Evolutionary conservation across 805 yeast genomes (phyloP).

Genomic region (Nakazawaea populi): DNA sequence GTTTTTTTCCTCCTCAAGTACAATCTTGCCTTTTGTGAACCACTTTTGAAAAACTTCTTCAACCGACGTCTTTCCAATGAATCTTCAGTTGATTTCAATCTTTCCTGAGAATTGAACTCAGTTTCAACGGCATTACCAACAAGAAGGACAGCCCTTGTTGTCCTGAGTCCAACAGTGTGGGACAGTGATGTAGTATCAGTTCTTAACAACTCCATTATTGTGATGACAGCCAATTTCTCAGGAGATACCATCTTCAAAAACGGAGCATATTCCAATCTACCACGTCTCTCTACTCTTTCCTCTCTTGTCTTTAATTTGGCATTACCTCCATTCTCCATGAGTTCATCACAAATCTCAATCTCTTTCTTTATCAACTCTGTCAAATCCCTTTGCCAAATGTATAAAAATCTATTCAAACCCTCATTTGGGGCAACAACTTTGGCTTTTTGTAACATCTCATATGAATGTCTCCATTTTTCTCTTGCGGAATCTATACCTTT

Average conservation of each 20-base stretch:
- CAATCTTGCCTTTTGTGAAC: slow-evolving; percentile 8
- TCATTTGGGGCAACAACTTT: slow-evolving; percentile 44
- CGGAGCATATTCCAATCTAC: slow-evolving; percentile 65
- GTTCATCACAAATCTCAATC: slow-evolving; percentile 44
- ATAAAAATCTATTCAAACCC: slow-evolving; percentile 66
- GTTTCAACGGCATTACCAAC: slow-evolving; percentile 82
- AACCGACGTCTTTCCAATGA: slow-evolving; percentile 5
- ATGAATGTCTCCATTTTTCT: slow-evolving; percentile 83
- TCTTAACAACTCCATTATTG: slow-evolving; percentile 77
- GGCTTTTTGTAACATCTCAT: slow-evolving; percentile 61
- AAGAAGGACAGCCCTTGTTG: slow-evolving; percentile 72
- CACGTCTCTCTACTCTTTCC: slow-evolving; percentile 16
- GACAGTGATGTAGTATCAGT: slow-evolving; percentile 71
- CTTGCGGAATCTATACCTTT: slow-evolving; percentile 81
- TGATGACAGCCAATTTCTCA: slow-evolving; percentile 75
- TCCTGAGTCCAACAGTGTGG: slow-evolving; percentile 67
- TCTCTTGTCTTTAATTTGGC: slow-evolving; percentile 10
- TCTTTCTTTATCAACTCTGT: slow-evolving; percentile 68
- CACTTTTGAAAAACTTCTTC: slow-evolving; percentile 11
- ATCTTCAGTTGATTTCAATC: slow-evolving; percentile 51
- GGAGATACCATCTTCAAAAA: slow-evolving; percentile 67
- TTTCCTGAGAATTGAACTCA: slow-evolving; percentile 70
- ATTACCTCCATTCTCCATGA: slow-evolving; percentile 24
- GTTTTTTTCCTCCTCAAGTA: background rate
- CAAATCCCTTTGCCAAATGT: slow-evolving; percentile 79